Base-by-base conservation (phyloP, 73 alveolate genomes). In the Halteria grandinella region DNA sequence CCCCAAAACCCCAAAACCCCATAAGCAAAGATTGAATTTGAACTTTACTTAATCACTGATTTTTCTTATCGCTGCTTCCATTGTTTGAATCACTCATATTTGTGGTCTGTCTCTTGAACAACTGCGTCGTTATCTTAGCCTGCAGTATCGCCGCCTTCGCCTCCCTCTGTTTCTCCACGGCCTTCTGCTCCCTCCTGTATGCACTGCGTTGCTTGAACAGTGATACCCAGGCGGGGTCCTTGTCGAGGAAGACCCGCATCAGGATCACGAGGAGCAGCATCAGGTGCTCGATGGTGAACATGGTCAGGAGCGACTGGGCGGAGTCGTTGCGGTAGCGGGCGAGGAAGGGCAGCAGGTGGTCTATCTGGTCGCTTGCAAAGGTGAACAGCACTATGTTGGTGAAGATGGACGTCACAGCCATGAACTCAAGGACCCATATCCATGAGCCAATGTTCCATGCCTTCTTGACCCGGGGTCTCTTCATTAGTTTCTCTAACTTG, bases 331-430 rank as follows among this genome's bases (percentile, higher is more conserved):
- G 41, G 24, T 14, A 45, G 3, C 1, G 43, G 7, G 18, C 53
- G 69, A 66, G 20, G 20, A 21, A 66, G 25, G 81, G 81, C n/a
- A 66, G 18, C 8, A 66, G 33, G 36, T 66, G 69, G 17, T 66
- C 81, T 27, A 66, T 66, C 39, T 73, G 59, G 14, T 29, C 48
- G 14, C 83, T 54, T 7, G 88, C 76, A 69, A 43, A 85, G 21
- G 89, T 24, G 55, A 75, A 85, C 5, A 85, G 52, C 60, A 85
- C 34, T 12, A 77, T 33, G 48, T 85, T 85, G 0, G 89, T 64
- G 31, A 85, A 76, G 51, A 85, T 59, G 27, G 75, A 25, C 37
- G 58, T 23, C 43, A 43, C 55, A 20, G 76, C 64, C 78, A 85
- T 64, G 7, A 78, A 31, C 25, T 75, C 83, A 79, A 77, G 62